These are phyloP conservation scores for Polymyxa betae DNA, from an alignment of 208 protist species.

Conservation along the genomic window DNA sequence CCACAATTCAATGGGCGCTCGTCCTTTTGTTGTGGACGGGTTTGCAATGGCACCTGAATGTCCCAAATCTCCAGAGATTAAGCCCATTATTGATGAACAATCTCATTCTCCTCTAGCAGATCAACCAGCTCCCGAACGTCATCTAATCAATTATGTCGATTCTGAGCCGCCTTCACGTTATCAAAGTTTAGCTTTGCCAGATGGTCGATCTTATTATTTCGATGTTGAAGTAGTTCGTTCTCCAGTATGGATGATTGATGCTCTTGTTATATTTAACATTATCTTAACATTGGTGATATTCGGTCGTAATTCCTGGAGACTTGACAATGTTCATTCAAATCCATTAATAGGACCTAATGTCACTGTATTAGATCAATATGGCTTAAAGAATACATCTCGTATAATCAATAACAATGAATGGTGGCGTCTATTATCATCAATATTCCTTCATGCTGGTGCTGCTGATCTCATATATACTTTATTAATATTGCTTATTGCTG, in stretches of 20 bases:
- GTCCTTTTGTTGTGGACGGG: too few species aligned
- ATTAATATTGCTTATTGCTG: background rate
- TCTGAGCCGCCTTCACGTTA: too few species aligned
- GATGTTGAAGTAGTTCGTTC: background rate
- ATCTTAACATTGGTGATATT: background rate
- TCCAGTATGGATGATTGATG: conserved; percentile 23
- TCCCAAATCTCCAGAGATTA: too few species aligned
- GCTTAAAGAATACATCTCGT: background rate
- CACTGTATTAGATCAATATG: conserved; percentile 1
- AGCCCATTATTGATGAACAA: too few species aligned
- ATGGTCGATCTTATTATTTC: background rate
- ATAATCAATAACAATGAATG: background rate
- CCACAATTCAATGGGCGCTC: too few species aligned
- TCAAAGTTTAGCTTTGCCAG: too few species aligned
- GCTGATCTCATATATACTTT: background rate
- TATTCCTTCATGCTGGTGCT: conserved; percentile 6
- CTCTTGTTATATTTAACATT: background rate
- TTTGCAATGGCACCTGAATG: background rate
- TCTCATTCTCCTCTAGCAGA: too few species aligned
- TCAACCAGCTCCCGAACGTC: too few species aligned
- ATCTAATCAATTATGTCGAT: too few species aligned
- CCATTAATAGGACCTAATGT: background rate
- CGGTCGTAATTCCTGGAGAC: background rate
- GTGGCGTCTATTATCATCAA: background rate
- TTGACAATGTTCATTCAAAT: background rate